phyloP scores from a whole-genome alignment of 2,329 filamentous ascomycete genomes.

The Diaporthe vexans region DNA sequence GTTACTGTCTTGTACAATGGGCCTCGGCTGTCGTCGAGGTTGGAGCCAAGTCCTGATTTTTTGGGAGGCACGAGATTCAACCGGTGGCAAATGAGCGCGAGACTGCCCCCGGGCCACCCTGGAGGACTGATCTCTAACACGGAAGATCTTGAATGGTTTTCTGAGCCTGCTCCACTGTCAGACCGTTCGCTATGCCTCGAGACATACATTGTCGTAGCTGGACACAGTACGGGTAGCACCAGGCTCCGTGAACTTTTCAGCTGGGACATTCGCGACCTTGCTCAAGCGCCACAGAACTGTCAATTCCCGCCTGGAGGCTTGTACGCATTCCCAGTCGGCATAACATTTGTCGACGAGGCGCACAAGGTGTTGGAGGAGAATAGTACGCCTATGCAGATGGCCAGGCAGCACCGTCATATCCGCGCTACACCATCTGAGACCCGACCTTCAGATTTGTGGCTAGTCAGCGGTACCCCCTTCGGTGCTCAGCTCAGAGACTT shows the following conservation, averaged over 20 bases:
- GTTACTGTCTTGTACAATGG: too few relatives aligned
- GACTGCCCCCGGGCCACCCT: too few relatives aligned
- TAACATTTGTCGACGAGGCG: constrained; percentile 28
- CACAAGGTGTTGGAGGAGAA: background rate
- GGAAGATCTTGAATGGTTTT: too few relatives aligned
- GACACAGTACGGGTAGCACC: too few relatives aligned
- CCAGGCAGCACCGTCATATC: background rate
- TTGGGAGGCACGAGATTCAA: too few relatives aligned
- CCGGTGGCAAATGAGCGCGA: too few relatives aligned
- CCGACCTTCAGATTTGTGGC: background rate
- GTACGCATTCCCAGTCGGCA: background rate
- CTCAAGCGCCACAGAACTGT: background rate
- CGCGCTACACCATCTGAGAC: background rate
- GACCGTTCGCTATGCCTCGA: too few relatives aligned
- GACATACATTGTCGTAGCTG: too few relatives aligned
- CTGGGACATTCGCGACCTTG: background rate
- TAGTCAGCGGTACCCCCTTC: constrained; percentile 29
- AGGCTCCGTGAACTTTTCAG: background rate
- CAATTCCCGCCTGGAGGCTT: background rate
- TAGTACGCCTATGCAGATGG: background rate
- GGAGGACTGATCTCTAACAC: too few relatives aligned
- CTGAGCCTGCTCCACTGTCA: too few relatives aligned
- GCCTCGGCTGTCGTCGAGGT: too few relatives aligned
- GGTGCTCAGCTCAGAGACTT: background rate
- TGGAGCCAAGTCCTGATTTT: too few relatives aligned